phyloP scores from a whole-genome alignment of 495 filamentous ascomycete species.

The Penicillium lagena region DNA sequence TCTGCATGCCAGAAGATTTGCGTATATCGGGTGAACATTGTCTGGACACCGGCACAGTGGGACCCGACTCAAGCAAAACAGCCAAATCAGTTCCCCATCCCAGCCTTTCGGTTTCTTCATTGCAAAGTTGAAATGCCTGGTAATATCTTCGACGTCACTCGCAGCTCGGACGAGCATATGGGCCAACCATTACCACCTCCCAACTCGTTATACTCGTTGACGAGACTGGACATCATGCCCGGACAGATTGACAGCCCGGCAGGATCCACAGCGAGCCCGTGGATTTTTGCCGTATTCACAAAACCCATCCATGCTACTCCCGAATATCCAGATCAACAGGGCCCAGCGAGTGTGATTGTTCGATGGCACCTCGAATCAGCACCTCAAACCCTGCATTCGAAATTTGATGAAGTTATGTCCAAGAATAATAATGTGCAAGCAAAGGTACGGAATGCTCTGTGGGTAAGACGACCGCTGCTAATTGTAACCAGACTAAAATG shows the following conservation, averaged over 20 bases:
- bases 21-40: conserved; percentile 52
- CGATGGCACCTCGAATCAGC: conserved; percentile 69
- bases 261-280: conserved; percentile 47
- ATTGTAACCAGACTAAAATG: conserved; percentile 41
- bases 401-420: conserved; percentile 65
- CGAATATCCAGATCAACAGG: conserved; percentile 50
- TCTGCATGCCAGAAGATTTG: conserved; percentile 62
- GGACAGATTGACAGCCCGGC: conserved; percentile 43
- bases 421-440: conserved; percentile 50
- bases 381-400: conserved; percentile 55
- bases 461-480: not conserved
- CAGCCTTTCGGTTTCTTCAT: conserved; percentile 37
- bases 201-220: conserved; percentile 51
- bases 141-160: conserved; percentile 21
- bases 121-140: conserved; percentile 35
- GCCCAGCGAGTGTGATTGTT: conserved; percentile 60
- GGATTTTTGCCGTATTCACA: conserved; percentile 67
- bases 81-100: conserved; percentile 28
- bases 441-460: conserved; percentile 20
- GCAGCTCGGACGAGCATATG: conserved; percentile 14
- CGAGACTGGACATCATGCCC: conserved; percentile 61
- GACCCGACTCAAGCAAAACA: conserved; percentile 29
- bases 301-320: conserved; percentile 41
- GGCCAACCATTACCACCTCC: conserved; percentile 23
- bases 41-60: conserved; percentile 37